Evolutionary conservation across 169 alveolate species (phyloP).

Genomic region (Plasmodium chabaudi): DNA sequence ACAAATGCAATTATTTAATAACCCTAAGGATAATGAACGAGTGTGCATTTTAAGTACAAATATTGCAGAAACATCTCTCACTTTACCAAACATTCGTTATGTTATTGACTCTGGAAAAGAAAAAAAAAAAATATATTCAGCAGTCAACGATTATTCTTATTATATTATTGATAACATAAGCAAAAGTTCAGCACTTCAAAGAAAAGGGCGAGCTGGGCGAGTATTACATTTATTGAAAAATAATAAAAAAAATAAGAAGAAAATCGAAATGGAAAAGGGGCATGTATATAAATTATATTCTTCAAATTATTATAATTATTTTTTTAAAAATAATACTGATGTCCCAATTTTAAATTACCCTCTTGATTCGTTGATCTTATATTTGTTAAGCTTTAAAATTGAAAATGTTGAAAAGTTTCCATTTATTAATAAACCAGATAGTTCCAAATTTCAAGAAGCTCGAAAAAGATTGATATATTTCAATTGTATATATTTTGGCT

Average conservation of each 20-base stretch:
- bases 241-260: conserved; percentile 69
- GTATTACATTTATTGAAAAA: conserved; percentile 71
- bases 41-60: conserved; percentile 98
- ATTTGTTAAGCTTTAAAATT: conserved; percentile 71
- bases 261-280: conserved; percentile 74
- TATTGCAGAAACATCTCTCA: conserved; percentile 99
- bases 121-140: conserved; percentile 92
- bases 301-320: conserved; percentile 70
- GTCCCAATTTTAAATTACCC: conserved; percentile 73
- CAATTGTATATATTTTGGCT: conserved; percentile 59
- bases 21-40: conserved; percentile 93
- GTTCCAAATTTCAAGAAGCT: conserved; percentile 64
- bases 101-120: conserved; percentile 98
- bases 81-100: conserved; percentile 97
- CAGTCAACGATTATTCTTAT: conserved; percentile 89
- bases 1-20: conserved; percentile 85
- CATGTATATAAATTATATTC: conserved; percentile 77
- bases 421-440: conserved; percentile 76
- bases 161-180: conserved; percentile 92
- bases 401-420: conserved; percentile 72
- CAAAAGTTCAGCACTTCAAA: conserved; percentile 95
- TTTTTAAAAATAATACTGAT: conserved; percentile 74
- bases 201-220: conserved; percentile 99
- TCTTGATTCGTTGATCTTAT: conserved; percentile 65
- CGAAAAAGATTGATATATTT: conserved; percentile 73